Conservation (phyloP, 176 grass and related monocot species). For the Paspalum notatum region DNA sequence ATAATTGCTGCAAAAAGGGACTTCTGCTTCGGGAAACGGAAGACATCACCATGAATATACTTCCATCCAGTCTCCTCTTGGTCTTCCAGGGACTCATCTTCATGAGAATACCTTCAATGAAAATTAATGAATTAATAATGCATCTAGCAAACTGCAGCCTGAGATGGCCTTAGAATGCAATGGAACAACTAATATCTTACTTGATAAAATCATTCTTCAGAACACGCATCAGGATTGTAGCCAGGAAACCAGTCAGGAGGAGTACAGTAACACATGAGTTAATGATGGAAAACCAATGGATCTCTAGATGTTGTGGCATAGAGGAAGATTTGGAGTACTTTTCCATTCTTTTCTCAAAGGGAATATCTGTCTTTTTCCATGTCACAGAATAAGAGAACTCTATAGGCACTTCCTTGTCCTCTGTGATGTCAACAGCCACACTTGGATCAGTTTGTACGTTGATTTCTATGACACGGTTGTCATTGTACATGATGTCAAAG, state of each 20-base stretch:
- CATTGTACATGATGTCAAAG: constrained; percentile 85
- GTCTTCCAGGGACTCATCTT: constrained; percentile 84
- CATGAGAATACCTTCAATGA: constrained; percentile 72
- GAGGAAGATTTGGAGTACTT: constrained; percentile 92
- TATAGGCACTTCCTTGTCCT: constrained; percentile 71
- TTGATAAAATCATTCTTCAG: constrained; percentile 95
- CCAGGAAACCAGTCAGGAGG: constrained; percentile 87
- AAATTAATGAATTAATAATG: constrained; percentile 24
- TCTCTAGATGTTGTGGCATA: constrained; percentile 95
- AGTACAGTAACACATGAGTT: constrained; percentile 92
- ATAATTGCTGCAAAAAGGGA: constrained; percentile 81
- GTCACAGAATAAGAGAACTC: constrained; percentile 93
- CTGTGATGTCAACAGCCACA: constrained; percentile 75
- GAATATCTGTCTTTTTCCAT: constrained; percentile 82
- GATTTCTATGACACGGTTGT: constrained; percentile 82
- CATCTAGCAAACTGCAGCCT: constrained; percentile 20
- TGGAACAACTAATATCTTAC: constrained; percentile 52
- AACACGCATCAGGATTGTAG: constrained; percentile 91
- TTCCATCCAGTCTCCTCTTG: constrained; percentile 98
- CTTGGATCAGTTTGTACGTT: constrained; percentile 75
- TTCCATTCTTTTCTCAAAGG: constrained; percentile 87
- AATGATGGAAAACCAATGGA: constrained; percentile 98
- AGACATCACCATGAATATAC: constrained; percentile 88
- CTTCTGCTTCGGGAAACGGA: constrained; percentile 79
- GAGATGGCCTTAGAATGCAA: constrained; percentile 27